These are phyloP conservation scores for Glaciozyma martinii DNA, from an alignment of 768 basidiomycete genomes.

Conservation along the genomic window DNA sequence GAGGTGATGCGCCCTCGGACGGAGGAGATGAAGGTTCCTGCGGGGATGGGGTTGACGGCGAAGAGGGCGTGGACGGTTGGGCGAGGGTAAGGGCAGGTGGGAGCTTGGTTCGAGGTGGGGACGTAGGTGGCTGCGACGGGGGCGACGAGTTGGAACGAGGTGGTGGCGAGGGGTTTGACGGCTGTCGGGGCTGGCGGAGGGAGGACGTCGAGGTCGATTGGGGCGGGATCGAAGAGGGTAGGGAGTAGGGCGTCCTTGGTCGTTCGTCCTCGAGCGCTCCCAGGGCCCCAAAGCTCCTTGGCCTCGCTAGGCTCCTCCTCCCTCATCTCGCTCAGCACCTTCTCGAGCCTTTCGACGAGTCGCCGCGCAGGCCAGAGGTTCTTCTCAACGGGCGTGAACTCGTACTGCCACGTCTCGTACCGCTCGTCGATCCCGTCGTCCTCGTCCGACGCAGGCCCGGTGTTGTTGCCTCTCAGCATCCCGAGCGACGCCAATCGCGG, in stretches of 20 bases:
- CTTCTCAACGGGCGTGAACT: conserved; percentile 31
- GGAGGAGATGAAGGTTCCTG: conserved; percentile 54
- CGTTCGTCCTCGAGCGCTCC: conserved; percentile 32
- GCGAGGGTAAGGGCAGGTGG: conserved; percentile 34
- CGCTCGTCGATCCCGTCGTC: conserved; percentile 16
- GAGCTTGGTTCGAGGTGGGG: conserved; percentile 25
- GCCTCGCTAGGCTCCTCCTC: conserved; percentile 36
- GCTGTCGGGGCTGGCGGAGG: conserved; percentile 8
- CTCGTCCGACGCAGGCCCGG: not conserved
- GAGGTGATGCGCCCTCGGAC: conserved; percentile 58
- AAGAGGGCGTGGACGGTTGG: conserved; percentile 51
- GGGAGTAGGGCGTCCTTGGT: conserved; percentile 8
- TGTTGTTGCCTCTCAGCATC: not conserved
- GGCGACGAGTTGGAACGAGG: conserved; percentile 25
- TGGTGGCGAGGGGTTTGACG: conserved; percentile 31
- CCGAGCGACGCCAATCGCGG: not conserved
- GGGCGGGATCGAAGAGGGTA: conserved; percentile 11
- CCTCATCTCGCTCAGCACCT: conserved; percentile 39
- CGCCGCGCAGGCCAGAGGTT: conserved; percentile 6
- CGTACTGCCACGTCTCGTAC: conserved; percentile 34
- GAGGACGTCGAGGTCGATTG: conserved; percentile 19
- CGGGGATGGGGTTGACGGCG: conserved; percentile 52
- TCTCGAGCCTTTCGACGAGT: conserved; percentile 2
- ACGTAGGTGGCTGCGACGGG: conserved; percentile 25
- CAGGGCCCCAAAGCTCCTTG: conserved; percentile 37